phyloP scores from a whole-genome alignment of 306 rosid genomes.

The Cicer pinnatifidum region DNA sequence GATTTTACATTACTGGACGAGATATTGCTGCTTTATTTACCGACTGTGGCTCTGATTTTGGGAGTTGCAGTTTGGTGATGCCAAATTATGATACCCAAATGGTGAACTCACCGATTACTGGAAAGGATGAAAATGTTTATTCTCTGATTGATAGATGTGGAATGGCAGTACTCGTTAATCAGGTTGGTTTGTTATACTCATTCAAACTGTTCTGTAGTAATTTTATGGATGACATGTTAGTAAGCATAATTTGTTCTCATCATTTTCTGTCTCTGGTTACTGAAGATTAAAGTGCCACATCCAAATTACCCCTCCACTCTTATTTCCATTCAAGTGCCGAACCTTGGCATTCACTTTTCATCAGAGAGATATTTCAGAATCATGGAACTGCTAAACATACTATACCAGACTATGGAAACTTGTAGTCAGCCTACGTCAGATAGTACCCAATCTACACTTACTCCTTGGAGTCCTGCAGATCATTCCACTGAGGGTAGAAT shows the following conservation, averaged over 20 bases:
- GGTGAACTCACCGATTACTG: conserved; percentile 43
- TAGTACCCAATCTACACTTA: conserved; percentile 55
- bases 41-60: conserved; percentile 72
- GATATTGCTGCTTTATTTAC: conserved; percentile 94
- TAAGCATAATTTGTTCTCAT: conserved; percentile 33
- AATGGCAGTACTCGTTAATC: conserved; percentile 90
- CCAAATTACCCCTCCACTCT: conserved; percentile 91
- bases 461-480: conserved; percentile 76
- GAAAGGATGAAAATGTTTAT: conserved; percentile 55
- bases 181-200: conserved; percentile 55
- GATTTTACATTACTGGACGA: conserved; percentile 83
- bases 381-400: conserved; percentile 69
- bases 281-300: conserved; percentile 90
- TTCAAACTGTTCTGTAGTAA: neutral
- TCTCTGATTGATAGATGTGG: conserved; percentile 96
- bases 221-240: conserved; percentile 28
- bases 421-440: conserved; percentile 61
- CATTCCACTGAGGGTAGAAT: conserved; percentile 79
- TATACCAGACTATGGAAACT: conserved; percentile 65
- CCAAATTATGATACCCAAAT: conserved; percentile 51
- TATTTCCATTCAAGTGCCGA: conserved; percentile 91
- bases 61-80: conserved; percentile 58
- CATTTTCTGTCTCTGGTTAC: conserved; percentile 29
- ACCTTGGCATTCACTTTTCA: conserved; percentile 91
- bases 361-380: conserved; percentile 76